These are phyloP conservation scores for Jacaranda copaia DNA, from an alignment of 257 asterid species.

Conservation along the genomic window DNA sequence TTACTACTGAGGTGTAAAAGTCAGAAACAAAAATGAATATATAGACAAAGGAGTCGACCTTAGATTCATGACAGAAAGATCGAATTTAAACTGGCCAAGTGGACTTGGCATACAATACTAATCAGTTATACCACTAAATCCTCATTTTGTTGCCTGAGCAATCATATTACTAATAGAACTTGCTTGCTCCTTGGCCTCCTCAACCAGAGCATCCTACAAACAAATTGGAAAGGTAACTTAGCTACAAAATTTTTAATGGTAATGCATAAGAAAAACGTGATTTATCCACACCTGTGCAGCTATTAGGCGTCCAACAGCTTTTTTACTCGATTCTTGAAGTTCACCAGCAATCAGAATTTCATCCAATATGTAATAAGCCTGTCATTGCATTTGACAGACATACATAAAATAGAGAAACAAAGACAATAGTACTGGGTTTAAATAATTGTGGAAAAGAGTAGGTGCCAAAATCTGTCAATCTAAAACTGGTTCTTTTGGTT, in stretches of 20 bases:
- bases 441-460: background rate
- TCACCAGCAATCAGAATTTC: slow-evolving; percentile 97
- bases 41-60: background rate
- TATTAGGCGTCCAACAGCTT: slow-evolving; percentile 91
- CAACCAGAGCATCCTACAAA: slow-evolving; percentile 92
- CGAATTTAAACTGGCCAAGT: background rate
- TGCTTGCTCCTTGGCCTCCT: slow-evolving; percentile 96
- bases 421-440: background rate
- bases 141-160: slow-evolving; percentile 93
- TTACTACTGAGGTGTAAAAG: too few relatives aligned
- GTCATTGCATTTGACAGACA: slow-evolving; percentile 37
- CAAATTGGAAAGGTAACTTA: slow-evolving; percentile 8
- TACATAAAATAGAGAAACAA: slow-evolving; percentile 23
- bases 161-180: slow-evolving; percentile 84
- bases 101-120: slow-evolving; percentile 1
- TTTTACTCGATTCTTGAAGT: slow-evolving; percentile 98
- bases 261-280: slow-evolving; percentile 19
- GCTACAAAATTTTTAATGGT: background rate
- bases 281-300: slow-evolving; percentile 83
- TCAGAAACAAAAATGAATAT: background rate
- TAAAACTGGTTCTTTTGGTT: background rate
- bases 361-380: slow-evolving; percentile 95
- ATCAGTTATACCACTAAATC: slow-evolving; percentile 29
- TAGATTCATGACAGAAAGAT: slow-evolving; percentile 1
- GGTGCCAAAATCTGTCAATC: background rate